Evolutionary conservation across 148 eudicot species (phyloP).

Genomic region (Drosera capensis): DNA sequence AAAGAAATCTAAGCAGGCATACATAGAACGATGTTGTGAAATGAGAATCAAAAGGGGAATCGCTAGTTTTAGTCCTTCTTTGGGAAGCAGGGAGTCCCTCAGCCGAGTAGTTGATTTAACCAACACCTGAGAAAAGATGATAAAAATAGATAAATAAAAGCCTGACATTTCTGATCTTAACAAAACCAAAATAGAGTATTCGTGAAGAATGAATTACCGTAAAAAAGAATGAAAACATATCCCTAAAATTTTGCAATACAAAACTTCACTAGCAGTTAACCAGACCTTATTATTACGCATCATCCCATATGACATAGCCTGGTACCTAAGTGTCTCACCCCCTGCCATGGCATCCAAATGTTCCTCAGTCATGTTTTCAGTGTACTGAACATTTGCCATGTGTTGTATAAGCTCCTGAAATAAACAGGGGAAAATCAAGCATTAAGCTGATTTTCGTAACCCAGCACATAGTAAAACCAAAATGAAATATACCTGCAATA

Average conservation of each 20-base stretch:
- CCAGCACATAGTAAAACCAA: neutral
- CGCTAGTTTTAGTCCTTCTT: slow-evolving; percentile 90
- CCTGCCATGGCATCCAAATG: slow-evolving; percentile 99
- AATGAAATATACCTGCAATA: slow-evolving; percentile 50
- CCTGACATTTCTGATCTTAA: too few relatives aligned
- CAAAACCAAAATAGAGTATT: neutral
- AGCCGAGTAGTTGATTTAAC: slow-evolving; percentile 86
- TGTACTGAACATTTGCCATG: slow-evolving; percentile 97
- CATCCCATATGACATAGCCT: slow-evolving; percentile 86
- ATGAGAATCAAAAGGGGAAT: slow-evolving; percentile 82
- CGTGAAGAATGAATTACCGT: neutral
- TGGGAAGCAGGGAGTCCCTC: slow-evolving; percentile 79
- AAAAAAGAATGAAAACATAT: neutral
- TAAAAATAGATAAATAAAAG: neutral
- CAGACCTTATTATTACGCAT: slow-evolving; percentile 82
- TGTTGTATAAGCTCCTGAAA: slow-evolving; percentile 90
- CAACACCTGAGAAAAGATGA: slow-evolving; percentile 47
- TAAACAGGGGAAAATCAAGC: neutral
- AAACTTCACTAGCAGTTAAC: neutral
- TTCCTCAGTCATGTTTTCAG: slow-evolving; percentile 97
- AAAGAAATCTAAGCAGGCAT: slow-evolving; percentile 17
- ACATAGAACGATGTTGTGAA: slow-evolving; percentile 96
- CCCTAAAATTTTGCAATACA: neutral
- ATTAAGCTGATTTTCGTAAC: neutral
- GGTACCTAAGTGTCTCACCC: slow-evolving; percentile 85